Percentiles rank a stretch among this genome's conserved stretches.
Conservation (phyloP, 768 basidiomycete species). For the Rhodotorula toruloides region DNA sequence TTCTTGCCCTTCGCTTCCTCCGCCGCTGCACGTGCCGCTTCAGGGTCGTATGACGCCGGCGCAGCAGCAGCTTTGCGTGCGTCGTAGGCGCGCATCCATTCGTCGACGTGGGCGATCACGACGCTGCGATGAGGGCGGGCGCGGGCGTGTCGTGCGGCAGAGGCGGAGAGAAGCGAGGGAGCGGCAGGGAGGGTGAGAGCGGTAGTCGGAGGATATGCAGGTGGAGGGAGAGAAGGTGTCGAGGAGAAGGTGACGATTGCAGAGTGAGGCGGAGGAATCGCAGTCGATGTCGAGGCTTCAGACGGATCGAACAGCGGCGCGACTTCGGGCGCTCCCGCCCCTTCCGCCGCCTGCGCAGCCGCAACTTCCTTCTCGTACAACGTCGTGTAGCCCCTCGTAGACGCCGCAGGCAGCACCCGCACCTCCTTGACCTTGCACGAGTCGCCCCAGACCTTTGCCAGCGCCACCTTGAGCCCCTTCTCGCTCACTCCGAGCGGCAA, state of each 20-base stretch:
- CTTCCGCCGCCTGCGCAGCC: neutral
- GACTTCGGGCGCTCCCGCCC: neutral
- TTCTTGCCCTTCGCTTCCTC: slow-evolving; percentile 1
- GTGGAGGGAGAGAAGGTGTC: slow-evolving; percentile 16
- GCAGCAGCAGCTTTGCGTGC: slow-evolving; percentile 10
- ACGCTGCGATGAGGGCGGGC: slow-evolving; percentile 12
- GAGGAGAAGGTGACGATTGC: slow-evolving; percentile 30
- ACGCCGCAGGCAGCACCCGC: neutral
- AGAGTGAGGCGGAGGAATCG: neutral
- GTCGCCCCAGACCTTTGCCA: slow-evolving; percentile 13
- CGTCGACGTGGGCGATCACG: slow-evolving; percentile 29
- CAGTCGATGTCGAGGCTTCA: neutral
- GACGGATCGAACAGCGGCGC: neutral
- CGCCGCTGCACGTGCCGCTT: neutral
- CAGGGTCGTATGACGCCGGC: slow-evolving; percentile 3
- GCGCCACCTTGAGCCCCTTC: slow-evolving; percentile 16
- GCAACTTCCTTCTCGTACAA: neutral
- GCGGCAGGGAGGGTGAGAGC: slow-evolving; percentile 6
- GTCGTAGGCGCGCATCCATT: slow-evolving; percentile 32
- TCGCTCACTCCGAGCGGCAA: slow-evolving; percentile 17
- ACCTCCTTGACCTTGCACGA: neutral
- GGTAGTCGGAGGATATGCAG: slow-evolving; percentile 6
- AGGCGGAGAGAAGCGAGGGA: slow-evolving; percentile 6
- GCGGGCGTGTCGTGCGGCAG: neutral
- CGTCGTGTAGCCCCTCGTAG: neutral